Base-by-base conservation (phyloP, 805 yeast species). In the Saccharomycopsis lassenensis region DNA sequence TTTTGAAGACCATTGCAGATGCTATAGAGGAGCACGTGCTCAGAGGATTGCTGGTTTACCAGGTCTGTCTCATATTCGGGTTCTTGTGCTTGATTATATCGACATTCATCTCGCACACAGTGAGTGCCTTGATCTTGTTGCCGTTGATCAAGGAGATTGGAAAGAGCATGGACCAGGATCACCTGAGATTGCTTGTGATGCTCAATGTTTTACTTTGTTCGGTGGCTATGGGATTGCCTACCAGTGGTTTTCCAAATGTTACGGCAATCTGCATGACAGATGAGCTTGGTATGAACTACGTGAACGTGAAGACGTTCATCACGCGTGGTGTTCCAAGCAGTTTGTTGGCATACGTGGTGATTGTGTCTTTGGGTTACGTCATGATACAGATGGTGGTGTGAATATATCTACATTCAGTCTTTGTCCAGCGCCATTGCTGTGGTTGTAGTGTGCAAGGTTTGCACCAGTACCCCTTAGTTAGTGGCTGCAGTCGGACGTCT, bases 221-320 rank as follows among this genome's bases (percentile, higher is more conserved):
- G 0, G 77, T 82, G 24, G 98, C 97, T 2, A 91, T 91, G 97
- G 97, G 95, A 1, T 62, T 91, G 36, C 97, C 98, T 20, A 91
- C 97, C 0, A 82, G 94, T 2, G 97, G 98, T 0, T 89, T 91
- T 65, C 98, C 98, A 4, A 91, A 91, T 50, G 95, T 91, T 24
- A 86, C 97, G 0, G 98, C 97, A 0, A 85, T 91, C 44, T 86
- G 96, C 40, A 74, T 86, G 74, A 77, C 87, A 4, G 94, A 91
- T 55, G 95, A 84, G 50, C 69, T 87, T 28, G 97, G 97, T 7
- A 78, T 79, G 38, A 85, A 94, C 14, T 91, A 91, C 52, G 61
- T 91, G 49, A 79, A 86, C 0, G 97, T 87, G 11, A 70, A 75
- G 11, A 81, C 82, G 23, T 91, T 91, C 52, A 84, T 91, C 30